phyloP scores from a whole-genome alignment of 768 basidiomycete species.

The Amanita rubescens region DNA sequence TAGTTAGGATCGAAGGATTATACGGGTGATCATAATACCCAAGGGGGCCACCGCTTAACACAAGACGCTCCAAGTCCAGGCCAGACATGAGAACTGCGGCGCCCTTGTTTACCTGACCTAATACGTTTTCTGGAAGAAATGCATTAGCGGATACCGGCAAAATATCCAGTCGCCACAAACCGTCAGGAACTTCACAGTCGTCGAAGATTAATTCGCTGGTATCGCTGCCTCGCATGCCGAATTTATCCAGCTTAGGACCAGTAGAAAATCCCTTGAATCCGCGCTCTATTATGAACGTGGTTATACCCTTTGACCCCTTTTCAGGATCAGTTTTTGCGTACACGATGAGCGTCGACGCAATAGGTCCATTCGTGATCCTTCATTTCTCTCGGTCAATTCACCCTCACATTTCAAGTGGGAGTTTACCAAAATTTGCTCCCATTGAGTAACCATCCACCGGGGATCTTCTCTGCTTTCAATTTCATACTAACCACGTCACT shows the following conservation, averaged over 20 bases:
- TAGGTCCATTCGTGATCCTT: slow-evolving; percentile 94
- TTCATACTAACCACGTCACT: slow-evolving; percentile 96
- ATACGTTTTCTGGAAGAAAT: slow-evolving; percentile 62
- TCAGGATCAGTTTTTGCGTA: slow-evolving; percentile 85
- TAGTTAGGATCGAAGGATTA: neutral
- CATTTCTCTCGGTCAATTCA: slow-evolving; percentile 1
- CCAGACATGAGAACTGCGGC: slow-evolving; percentile 91
- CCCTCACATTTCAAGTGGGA: neutral
- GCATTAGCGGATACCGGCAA: slow-evolving; percentile 6
- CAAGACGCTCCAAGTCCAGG: slow-evolving; percentile 85
- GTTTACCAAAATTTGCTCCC: slow-evolving; percentile 91
- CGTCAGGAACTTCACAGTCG: slow-evolving; percentile 82
- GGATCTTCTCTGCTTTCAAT: slow-evolving; percentile 69
- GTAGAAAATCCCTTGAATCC: slow-evolving; percentile 81
- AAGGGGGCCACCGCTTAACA: slow-evolving; percentile 86
- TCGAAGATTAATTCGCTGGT: slow-evolving; percentile 93
- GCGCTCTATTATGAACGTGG: slow-evolving; percentile 85
- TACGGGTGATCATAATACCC: slow-evolving; percentile 43
- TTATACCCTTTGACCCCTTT: slow-evolving; percentile 81
- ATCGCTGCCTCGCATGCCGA: slow-evolving; percentile 95
- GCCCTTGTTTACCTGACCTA: slow-evolving; percentile 74
- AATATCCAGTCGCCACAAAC: slow-evolving; percentile 30
- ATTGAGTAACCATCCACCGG: slow-evolving; percentile 73
- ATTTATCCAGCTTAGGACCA: slow-evolving; percentile 87
- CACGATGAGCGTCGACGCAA: slow-evolving; percentile 85